Conservation (phyloP, 2,329 filamentous ascomycete species). For the Xylariaceae sp. region DNA sequence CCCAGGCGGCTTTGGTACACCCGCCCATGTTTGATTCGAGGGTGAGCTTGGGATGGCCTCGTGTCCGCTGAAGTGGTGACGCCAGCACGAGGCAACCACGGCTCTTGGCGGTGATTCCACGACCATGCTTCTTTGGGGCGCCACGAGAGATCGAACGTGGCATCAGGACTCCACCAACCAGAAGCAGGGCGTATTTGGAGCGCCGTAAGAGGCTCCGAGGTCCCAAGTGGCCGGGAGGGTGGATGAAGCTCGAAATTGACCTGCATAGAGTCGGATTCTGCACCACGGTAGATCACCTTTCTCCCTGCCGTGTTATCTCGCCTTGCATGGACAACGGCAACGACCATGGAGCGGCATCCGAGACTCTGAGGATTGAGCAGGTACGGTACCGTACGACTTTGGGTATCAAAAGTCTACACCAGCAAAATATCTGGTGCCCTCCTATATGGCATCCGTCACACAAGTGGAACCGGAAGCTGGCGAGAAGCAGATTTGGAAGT, state of each 20-base stretch:
- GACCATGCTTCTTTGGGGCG: too few relatives aligned
- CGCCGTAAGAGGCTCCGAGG: conserved; percentile 14
- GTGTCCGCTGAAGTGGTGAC: too few relatives aligned
- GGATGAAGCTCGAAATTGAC: conserved; percentile 5
- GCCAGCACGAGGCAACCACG: too few relatives aligned
- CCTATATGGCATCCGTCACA: conserved; percentile 10
- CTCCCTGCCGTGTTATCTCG: too few relatives aligned
- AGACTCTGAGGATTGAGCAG: conserved; percentile 12
- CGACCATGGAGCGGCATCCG: conserved; percentile 12
- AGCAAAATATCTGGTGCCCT: conserved; percentile 1
- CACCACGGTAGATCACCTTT: conserved; percentile 2
- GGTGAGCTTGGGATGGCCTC: too few relatives aligned
- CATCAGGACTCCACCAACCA: too few relatives aligned
- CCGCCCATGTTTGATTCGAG: too few relatives aligned
- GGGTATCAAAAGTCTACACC: conserved; percentile 23
- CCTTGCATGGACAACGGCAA: too few relatives aligned
- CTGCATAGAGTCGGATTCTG: conserved; percentile 16
- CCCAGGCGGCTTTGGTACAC: conserved; percentile 14
- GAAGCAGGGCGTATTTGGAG: conserved; percentile 10
- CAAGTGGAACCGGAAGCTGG: conserved; percentile 8
- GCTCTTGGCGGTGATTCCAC: too few relatives aligned
- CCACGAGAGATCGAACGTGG: too few relatives aligned
- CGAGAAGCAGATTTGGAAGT: too few relatives aligned
- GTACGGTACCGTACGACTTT: conserved; percentile 21
- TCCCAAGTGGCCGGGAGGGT: conserved; percentile 9